Evolutionary conservation across 805 yeast genomes (phyloP).

Genomic region (Middelhovenomyces tepae): DNA sequence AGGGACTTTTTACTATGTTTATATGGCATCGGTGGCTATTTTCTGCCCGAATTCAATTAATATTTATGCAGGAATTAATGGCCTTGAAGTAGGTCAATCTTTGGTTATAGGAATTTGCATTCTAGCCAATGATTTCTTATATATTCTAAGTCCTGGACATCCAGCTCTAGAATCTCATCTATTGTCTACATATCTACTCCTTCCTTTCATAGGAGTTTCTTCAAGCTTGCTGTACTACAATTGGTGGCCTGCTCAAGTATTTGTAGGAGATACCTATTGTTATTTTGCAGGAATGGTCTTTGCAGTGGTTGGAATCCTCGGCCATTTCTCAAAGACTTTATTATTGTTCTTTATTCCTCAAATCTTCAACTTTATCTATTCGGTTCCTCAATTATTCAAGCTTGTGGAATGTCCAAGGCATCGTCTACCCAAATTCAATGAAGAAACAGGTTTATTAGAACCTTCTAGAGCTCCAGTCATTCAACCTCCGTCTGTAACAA

Average conservation of each 20-base stretch:
- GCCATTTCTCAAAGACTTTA: conserved; percentile 92
- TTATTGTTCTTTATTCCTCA: conserved; percentile 84
- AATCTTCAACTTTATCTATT: conserved; percentile 79
- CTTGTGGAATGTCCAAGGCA: conserved; percentile 94
- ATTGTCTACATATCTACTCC: conserved; percentile 65
- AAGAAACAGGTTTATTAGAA: conserved; percentile 59
- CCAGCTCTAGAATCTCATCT: conserved; percentile 75
- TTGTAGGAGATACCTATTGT: conserved; percentile 97
- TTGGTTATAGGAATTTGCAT: conserved; percentile 65
- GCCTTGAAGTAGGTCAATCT: conserved; percentile 93
- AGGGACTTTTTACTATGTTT: conserved; percentile 70
- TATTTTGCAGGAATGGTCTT: conserved; percentile 98
- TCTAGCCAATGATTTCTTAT: conserved; percentile 67
- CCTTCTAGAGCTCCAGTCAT: conserved; percentile 44
- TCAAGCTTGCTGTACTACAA: conserved; percentile 67
- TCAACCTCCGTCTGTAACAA: conserved; percentile 16
- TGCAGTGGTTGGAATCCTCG: conserved; percentile 91
- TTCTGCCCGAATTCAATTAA: conserved; percentile 95
- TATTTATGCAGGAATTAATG: conserved; percentile 93
- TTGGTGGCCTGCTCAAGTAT: conserved; percentile 86
- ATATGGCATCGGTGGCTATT: conserved; percentile 87
- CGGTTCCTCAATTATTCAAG: conserved; percentile 84
- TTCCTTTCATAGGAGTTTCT: conserved; percentile 85
- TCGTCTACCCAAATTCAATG: conserved; percentile 72
- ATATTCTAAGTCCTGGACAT: conserved; percentile 37